Percentiles rank a stretch among this genome's conserved stretches.
phyloP scores from a whole-genome alignment of 768 basidiomycete species.

The Termitomyces heimii region DNA sequence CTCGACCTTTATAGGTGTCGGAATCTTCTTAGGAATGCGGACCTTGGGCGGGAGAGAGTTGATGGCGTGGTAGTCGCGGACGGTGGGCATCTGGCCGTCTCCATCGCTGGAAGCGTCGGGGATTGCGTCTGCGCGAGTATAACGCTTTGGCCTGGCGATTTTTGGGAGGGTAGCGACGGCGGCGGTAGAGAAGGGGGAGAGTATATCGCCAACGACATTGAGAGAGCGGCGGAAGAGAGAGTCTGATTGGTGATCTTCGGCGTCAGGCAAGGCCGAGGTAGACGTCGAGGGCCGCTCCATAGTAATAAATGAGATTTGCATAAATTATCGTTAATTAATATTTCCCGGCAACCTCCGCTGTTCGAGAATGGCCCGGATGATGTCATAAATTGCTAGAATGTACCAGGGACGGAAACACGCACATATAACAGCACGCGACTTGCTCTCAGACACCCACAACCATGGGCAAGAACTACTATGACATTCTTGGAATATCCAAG shows the following conservation, averaged over 20 bases:
- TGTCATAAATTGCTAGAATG: slow-evolving; percentile 13
- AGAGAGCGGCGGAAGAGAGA: slow-evolving; percentile 53
- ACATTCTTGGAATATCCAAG: slow-evolving; percentile 67
- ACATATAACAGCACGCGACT: slow-evolving; percentile 3
- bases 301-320: not conserved
- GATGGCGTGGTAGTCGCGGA: slow-evolving; percentile 75
- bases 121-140: slow-evolving; percentile 69
- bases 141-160: slow-evolving; percentile 37
- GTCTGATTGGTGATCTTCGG: not conserved
- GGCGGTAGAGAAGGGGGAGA: slow-evolving; percentile 65
- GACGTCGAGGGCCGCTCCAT: slow-evolving; percentile 7
- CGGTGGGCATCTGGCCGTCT: slow-evolving; percentile 50
- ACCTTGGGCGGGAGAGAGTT: slow-evolving; percentile 57
- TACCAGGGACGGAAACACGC: not conserved
- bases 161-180: slow-evolving; percentile 48
- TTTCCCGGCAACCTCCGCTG: not conserved
- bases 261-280: slow-evolving; percentile 3
- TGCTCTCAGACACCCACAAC: not conserved
- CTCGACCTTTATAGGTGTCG: slow-evolving; percentile 82
- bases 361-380: slow-evolving; percentile 16
- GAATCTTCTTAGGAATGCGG: slow-evolving; percentile 75
- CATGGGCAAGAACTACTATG: slow-evolving; percentile 91
- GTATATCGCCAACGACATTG: slow-evolving; percentile 50
- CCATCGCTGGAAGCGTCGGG: slow-evolving; percentile 50
- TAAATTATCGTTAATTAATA: not conserved